Evolutionary conservation across 2,329 filamentous ascomycete species (phyloP), one percentile per base, ranked within the genome.

Genomic region (Orbilia quercus): DNA sequence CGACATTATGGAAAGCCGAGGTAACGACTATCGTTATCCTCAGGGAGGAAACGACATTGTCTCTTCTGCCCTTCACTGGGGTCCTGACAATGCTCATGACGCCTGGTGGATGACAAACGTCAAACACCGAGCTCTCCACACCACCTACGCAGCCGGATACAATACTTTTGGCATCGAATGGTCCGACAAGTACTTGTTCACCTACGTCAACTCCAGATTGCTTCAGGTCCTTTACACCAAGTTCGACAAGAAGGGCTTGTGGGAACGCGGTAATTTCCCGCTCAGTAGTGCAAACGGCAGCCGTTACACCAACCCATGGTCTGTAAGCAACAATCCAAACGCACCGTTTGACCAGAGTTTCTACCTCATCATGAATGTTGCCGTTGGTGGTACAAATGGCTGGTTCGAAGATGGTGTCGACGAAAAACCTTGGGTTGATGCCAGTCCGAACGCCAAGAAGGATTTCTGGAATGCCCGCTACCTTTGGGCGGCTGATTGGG

Each of bases 121-220:
- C 79, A 94, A 93, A 84, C 87, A 88, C 60, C 82, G 85, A 74
- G 89, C 90, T 9, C 84, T 92, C 28, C 91, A 92, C 82, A 91
- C 89, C 3, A 91, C 90, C 0, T 96, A 89, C 80, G 81, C 88
- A 31, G 81, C 83, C 0, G 85, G 82, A 22, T 91, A 88, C 82
- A 90, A 96, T 82, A 91, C 86, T 0, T 96, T 88, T 78, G 91
- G 91, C 12, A 81, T 96, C 1, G 91, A 96, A 81, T 96, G 91
- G 91, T 92, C 88, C 57, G 86, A 94, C 77, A 94, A 93, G 80
- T 95, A 96, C 80, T 83, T 95, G 71, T 96, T 94, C 82, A 93
- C 90, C 22, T 96, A 92, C 79, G 85, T 96, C 82, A 90, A 95
- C 84, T 89, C 86, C 48, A 88, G 90, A 23, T 86, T 96, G 18